Evolutionary conservation across 768 basidiomycete genomes (phyloP).

Genomic region (Lentinula raphanica): DNA sequence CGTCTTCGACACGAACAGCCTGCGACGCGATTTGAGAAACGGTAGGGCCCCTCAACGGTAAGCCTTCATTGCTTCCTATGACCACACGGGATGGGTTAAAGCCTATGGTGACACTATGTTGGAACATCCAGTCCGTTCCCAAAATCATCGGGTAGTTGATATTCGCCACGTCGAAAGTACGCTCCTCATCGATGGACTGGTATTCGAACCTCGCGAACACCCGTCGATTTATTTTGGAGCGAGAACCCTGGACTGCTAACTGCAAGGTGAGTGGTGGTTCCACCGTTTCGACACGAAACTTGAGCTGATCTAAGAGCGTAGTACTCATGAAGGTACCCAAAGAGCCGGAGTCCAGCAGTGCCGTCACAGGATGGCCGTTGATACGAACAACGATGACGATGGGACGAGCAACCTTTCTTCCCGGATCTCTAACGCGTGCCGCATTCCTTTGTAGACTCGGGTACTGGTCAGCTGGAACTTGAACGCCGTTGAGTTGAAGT

Average conservation of each 20-base stretch:
- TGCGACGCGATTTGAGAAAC: conserved; percentile 8
- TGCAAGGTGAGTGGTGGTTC: conserved; percentile 21
- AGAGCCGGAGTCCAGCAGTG: conserved; percentile 18
- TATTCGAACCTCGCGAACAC: conserved; percentile 8
- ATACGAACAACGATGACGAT: neutral
- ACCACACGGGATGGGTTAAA: conserved; percentile 19
- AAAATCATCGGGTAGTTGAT: conserved; percentile 34
- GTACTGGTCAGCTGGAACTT: no score
- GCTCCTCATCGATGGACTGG: conserved; percentile 9
- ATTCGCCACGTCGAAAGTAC: conserved; percentile 33
- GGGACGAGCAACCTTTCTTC: neutral
- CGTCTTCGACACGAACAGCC: conserved; percentile 8
- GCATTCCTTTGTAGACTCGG: no score
- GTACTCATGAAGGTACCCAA: conserved; percentile 26
- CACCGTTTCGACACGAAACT: conserved; percentile 13
- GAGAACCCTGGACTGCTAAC: conserved; percentile 24
- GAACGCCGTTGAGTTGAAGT: no score
- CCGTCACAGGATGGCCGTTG: neutral
- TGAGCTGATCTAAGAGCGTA: conserved; percentile 15
- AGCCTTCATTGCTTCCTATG: conserved; percentile 9
- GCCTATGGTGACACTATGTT: conserved; percentile 24
- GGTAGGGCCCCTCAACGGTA: conserved; percentile 14
- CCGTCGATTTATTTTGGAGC: conserved; percentile 18
- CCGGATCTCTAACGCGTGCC: no score
- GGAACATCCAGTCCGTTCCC: conserved; percentile 29